Evolutionary conservation across 306 rosid species (phyloP).

Genomic region (Quercus robur): DNA sequence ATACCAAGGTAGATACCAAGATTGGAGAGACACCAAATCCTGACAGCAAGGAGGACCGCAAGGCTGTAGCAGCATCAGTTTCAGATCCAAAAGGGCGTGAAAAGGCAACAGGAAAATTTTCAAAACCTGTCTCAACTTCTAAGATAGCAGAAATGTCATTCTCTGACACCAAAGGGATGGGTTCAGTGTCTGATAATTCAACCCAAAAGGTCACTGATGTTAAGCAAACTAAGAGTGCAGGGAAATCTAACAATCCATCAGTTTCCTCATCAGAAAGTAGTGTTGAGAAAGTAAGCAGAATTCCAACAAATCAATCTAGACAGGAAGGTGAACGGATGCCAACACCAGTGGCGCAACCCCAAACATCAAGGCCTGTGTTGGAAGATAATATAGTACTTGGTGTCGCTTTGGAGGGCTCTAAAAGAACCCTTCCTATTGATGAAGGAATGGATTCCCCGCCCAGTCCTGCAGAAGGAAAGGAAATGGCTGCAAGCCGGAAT

Average conservation of each 20-base stretch:
- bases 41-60: slow-evolving; percentile 38
- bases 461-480: slow-evolving; percentile 41
- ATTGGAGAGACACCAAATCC: slow-evolving; percentile 27
- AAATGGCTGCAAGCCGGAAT: slow-evolving; percentile 51
- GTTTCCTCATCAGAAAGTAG: slow-evolving; percentile 36
- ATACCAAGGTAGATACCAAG: slow-evolving; percentile 42
- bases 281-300: slow-evolving; percentile 41
- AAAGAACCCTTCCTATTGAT: slow-evolving; percentile 91
- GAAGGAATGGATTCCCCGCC: slow-evolving; percentile 41
- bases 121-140: slow-evolving; percentile 17
- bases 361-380: slow-evolving; percentile 41
- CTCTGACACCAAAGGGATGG: slow-evolving; percentile 26
- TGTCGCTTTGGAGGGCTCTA: slow-evolving; percentile 90
- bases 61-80: slow-evolving; percentile 20
- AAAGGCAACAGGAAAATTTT: slow-evolving; percentile 34
- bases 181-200: slow-evolving; percentile 19
- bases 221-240: slow-evolving; percentile 37
- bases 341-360: slow-evolving; percentile 34
- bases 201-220: slow-evolving; percentile 21
- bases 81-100: slow-evolving; percentile 38
- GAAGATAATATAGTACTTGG: slow-evolving; percentile 92
- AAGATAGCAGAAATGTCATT: slow-evolving; percentile 31
- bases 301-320: slow-evolving; percentile 35
- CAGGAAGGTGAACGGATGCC: slow-evolving; percentile 45
- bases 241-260: slow-evolving; percentile 21